These are phyloP conservation scores for Paecilomyces variotii DNA, from an alignment of 2,329 filamentous ascomycete species.

Conservation along the genomic window DNA sequence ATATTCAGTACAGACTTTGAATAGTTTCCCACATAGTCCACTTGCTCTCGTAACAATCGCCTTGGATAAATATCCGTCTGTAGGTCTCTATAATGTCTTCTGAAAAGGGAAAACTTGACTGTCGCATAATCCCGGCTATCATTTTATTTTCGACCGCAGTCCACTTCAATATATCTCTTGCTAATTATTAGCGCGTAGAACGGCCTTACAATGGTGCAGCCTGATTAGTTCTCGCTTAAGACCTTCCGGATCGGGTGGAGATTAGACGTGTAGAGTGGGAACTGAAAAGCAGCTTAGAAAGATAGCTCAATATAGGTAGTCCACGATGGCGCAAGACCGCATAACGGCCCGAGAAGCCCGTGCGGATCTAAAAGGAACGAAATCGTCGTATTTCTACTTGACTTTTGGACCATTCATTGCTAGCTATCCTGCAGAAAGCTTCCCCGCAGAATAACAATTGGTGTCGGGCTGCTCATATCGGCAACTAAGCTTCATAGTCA, in stretches of 20 bases:
- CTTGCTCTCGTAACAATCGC: not conserved
- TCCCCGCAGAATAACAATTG: not conserved
- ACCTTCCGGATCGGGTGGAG: not conserved
- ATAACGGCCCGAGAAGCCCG: not conserved
- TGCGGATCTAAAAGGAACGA: not conserved
- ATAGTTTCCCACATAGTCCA: not conserved
- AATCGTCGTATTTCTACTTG: not conserved
- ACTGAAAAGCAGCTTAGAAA: not conserved
- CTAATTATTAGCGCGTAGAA: not conserved
- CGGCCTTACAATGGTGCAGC: not conserved
- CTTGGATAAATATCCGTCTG: not conserved
- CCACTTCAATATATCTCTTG: not conserved
- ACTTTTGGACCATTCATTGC: not conserved
- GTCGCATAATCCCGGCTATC: no score
- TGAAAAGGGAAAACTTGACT: no score
- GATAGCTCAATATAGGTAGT: not conserved
- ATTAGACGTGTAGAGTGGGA: not conserved
- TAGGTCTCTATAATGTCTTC: not conserved
- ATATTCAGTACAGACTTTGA: not conserved
- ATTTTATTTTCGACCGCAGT: not conserved
- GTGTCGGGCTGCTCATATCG: not conserved
- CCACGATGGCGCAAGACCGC: not conserved
- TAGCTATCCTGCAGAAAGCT: not conserved
- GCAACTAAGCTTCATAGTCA: not conserved
- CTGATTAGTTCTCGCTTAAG: not conserved